phyloP scores from a whole-genome alignment of 2,329 filamentous ascomycete genomes.

The Balansia obtecta region DNA sequence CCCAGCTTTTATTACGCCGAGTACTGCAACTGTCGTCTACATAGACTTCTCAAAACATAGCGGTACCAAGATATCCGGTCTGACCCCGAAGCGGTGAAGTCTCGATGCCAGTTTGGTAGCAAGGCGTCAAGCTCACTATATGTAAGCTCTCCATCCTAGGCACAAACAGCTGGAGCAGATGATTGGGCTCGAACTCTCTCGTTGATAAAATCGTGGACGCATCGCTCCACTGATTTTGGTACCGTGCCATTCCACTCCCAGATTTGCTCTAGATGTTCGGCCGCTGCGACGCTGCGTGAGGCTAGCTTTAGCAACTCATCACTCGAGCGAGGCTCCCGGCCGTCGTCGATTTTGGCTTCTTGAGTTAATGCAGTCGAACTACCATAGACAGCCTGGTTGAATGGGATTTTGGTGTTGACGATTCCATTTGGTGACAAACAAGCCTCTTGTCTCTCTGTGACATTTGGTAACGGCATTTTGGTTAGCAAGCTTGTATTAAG shows the following conservation, averaged over 20 bases:
- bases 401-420: no score
- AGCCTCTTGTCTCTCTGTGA: no score
- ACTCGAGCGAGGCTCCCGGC: no score
- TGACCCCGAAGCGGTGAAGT: conserved; percentile 24
- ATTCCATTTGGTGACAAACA: no score
- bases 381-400: no score
- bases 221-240: conserved; percentile 26
- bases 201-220: conserved; percentile 35
- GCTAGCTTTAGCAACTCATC: no score
- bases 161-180: conserved; percentile 30
- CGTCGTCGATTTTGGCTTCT: no score
- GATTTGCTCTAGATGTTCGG: conserved; percentile 27
- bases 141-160: conserved; percentile 36
- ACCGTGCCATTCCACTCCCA: conserved; percentile 34
- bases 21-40: conserved; percentile 31
- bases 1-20: conserved; percentile 37
- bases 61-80: conserved; percentile 29
- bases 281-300: no score
- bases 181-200: conserved; percentile 25
- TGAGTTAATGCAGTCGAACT: no score
- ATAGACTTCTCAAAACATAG: conserved; percentile 38
- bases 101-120: conserved; percentile 29
- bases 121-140: conserved; percentile 31
- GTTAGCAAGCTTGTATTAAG: no score
- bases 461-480: no score